phyloP scores from a whole-genome alignment of 495 filamentous ascomycete species.

The Cetradonia linearis region DNA sequence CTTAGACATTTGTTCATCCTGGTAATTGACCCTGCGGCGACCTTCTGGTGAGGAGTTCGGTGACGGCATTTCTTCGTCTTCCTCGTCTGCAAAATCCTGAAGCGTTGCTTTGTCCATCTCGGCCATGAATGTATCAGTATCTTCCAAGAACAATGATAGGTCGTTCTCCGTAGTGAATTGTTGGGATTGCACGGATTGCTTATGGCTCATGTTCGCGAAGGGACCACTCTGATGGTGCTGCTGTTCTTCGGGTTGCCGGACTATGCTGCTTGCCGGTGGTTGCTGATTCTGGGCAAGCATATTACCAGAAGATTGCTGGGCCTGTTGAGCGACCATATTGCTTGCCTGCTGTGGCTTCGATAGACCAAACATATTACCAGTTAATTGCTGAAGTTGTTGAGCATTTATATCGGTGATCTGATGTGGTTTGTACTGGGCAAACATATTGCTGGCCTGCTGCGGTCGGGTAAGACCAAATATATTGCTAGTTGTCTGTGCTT shows the following conservation, averaged over 20 bases:
- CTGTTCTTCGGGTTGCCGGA: not conserved
- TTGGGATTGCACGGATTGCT: constrained; percentile 20
- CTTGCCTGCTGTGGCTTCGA: constrained; percentile 10
- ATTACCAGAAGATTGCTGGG: constrained; percentile 20
- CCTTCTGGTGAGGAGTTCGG: constrained; percentile 21
- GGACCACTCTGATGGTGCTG: constrained; percentile 15
- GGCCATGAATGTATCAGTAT: not conserved
- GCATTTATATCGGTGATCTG: not conserved
- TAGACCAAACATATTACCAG: constrained; percentile 12
- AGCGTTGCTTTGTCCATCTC: not conserved
- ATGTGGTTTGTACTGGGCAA: constrained; percentile 24
- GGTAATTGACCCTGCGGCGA: not conserved
- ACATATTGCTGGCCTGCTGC: constrained; percentile 24
- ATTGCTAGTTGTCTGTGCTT: constrained; percentile 19
- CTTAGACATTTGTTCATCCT: not conserved
- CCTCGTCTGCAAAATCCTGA: not conserved
- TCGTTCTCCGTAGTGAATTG: not conserved
- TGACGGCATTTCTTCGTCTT: constrained; percentile 13
- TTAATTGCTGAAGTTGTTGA: not conserved
- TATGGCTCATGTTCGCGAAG: constrained; percentile 8
- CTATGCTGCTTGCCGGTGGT: not conserved
- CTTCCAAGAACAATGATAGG: not conserved
- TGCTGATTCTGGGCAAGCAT: constrained; percentile 24
- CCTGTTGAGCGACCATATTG: constrained; percentile 24
- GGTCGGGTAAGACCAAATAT: constrained; percentile 26